Evolutionary conservation across 176 grass and related monocot genomes (phyloP), one percentile per base, ranked within the genome.

Genomic region (Eleusine indica): DNA sequence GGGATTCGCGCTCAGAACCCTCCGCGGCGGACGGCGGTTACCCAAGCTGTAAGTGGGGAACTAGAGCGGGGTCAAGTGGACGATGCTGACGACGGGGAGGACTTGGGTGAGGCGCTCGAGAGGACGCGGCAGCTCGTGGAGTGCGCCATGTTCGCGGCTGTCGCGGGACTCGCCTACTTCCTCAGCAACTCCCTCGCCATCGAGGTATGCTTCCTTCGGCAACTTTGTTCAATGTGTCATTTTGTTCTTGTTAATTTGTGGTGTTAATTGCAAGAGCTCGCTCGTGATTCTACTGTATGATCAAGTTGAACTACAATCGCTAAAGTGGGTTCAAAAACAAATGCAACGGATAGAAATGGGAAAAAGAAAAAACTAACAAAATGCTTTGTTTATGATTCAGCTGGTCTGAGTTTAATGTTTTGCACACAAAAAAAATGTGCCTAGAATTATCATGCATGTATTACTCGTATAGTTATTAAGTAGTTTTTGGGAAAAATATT

Each of bases 81-180:
- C 5, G 32, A n/a, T 44, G 64, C 74, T 49, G 65, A 18, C 15
- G 42, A 32, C 0, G 71, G 40, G 6, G 81, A 75, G 71, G 89
- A 87, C 61, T 73, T 91, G 68, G 76, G 66, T 14, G 60, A 90
- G 60, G 89, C 83, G 7, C 92, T 93, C 71, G 10, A 14, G 32
- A 90, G 73, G 72, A 98, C 96, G 30, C 89, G 92, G 70, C 66
- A 78, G 63, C 89, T 98, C 54, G 96, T 98, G 9, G 96, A 98
- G 93, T 98, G 96, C 87, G 86, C 93, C 4, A 98, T 98, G 96
- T 98, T 98, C 75, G 96, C 96, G 0, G 88, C 93, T 35, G 85
- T 98, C n/a, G 78, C 87, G 6, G 93, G 93, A 6, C 93, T 93
- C 25, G 89, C 93, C 0, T 98, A 98, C 80, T 98, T 95, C 89